Base-by-base conservation (phyloP, 1,284 basidiomycete genomes). In the Malassezia obtusa region DNA sequence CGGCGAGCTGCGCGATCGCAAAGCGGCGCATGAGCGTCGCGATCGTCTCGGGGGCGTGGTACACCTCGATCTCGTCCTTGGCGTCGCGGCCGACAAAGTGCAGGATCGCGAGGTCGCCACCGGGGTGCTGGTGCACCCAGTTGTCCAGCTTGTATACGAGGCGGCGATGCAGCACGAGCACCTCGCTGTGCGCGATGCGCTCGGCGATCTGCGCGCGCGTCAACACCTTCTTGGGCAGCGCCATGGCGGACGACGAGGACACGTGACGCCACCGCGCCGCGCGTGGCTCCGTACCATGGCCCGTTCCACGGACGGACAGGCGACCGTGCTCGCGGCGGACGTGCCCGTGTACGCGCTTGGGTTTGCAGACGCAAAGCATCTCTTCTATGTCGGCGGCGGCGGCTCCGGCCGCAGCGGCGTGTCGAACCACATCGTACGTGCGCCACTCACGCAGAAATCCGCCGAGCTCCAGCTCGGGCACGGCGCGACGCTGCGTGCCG, bases 1-100 rank as follows among this genome's bases (percentile, higher is more conserved):
- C 71, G 51, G 84, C 79, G 17, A 96, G 83, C 22, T 79, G 79
- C 12, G 85, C 92, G 26, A 94, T 79, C 41, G 82, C 80, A 74
- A 86, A 95, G 28, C 79, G 79, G 21, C 77, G 76, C 73, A 98
- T 83, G 45, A 58, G 57, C 22, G 77, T 76, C 49, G 83, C 77
- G 25, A 80, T 65, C 37, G 89, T 85, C 47, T 79, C 75, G 30
- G 82, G 80, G 1, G 80, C 79, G 74, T 99, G 92, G 76, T 89
- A 96, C 11, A 89, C 92, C 60, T 89, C 82, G 41, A 96, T 86
- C 75, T 99, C 92, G 77, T 94, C 87, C 3, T 85, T 83, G 0
- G 90, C 92, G 73, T 99, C 91, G 46, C 92, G 82, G 2, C 94
- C 94, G 28, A 95, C 84, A 70, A 92, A 96, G 77, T 99, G 94